Base-by-base conservation (phyloP, 176 grass and related monocot species). In the Aegilops longissima region DNA sequence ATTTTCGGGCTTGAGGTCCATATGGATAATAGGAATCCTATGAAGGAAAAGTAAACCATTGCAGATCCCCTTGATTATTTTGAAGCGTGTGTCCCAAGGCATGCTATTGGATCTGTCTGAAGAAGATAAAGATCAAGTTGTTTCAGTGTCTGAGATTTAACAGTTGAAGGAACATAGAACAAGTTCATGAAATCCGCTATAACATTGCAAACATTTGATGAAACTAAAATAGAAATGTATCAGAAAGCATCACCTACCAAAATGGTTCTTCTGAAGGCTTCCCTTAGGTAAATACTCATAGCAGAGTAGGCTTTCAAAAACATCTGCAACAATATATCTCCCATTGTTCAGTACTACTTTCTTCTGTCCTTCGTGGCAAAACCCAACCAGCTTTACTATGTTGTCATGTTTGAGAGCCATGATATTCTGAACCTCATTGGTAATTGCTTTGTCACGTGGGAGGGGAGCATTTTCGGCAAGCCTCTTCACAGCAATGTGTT, bases 1-100 rank as follows among this genome's bases (percentile, higher is more conserved):
- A 74, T 84, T 89, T 6, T 67, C 17, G 12, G 86, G 86, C 34
- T 88, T 83, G 16, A 83, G 9, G 44, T 88, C 80, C 86, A 83
- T 70, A 9, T 83, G 86, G 29, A 88, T 39, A 61, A 88, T 76
- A 13, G 62, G 86, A 35, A 70, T 27, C 12, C 73, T 70, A 59
- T 83, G 86, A 27, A 88, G 86, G 49, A 88, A 88, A 34, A 44
- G 35, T 47, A 88, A 18, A 4, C 72, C 73, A 6, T 52, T 6
- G n/a, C 87, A 84, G 31, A 89, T 17, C 34, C 86, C 70, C 25
- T 87, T 75, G 40, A 87, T 54, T 68, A 87, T 82, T 40, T 58
- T 82, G 36, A 83, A 88, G 34, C 63, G 18, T 0, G 35, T 77
- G 73, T 25, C 3, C 86, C 86, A 88, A 16, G 67, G 8, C 30